A percentile compares a stretch with the other conserved stretches of the same genome.
phyloP scores from a whole-genome alignment of 495 filamentous ascomycete species.

The Trichoderma virens region DNA sequence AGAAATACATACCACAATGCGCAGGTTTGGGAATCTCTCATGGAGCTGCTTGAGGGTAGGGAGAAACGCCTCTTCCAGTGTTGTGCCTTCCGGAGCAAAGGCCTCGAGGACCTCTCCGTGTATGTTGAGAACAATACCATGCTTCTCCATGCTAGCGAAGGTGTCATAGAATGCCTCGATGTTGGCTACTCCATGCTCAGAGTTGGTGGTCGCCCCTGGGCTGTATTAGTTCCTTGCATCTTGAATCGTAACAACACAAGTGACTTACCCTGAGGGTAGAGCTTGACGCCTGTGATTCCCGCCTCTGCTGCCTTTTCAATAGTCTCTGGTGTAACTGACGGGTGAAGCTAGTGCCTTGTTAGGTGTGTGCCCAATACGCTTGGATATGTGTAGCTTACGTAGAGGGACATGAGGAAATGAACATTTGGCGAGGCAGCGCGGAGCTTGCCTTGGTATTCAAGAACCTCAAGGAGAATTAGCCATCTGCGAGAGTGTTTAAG shows the following conservation, averaged over 20 bases:
- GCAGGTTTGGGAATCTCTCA: slow-evolving; percentile 64
- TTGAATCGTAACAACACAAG: neutral
- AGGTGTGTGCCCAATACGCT: neutral
- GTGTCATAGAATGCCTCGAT: slow-evolving; percentile 61
- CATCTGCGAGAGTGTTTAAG: neutral
- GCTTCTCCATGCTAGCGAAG: slow-evolving; percentile 64
- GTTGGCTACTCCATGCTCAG: slow-evolving; percentile 68
- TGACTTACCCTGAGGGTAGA: slow-evolving; percentile 51
- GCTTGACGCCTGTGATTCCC: slow-evolving; percentile 61
- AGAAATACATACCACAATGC: slow-evolving; percentile 49
- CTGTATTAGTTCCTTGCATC: slow-evolving; percentile 9
- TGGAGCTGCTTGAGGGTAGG: slow-evolving; percentile 68
- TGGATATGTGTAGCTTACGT: slow-evolving; percentile 23
- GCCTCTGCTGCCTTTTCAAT: slow-evolving; percentile 64
- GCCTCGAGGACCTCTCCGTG: slow-evolving; percentile 49
- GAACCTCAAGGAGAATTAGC: slow-evolving; percentile 30
- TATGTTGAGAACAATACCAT: slow-evolving; percentile 49
- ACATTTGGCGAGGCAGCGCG: slow-evolving; percentile 62
- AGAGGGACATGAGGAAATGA: slow-evolving; percentile 83
- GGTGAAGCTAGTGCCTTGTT: slow-evolving; percentile 35
- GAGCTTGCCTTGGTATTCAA: slow-evolving; percentile 66
- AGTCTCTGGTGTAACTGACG: slow-evolving; percentile 66
- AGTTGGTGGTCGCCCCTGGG: slow-evolving; percentile 74
- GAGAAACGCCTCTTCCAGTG: slow-evolving; percentile 74
- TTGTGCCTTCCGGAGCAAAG: slow-evolving; percentile 63